These are phyloP conservation scores for Hymenoscyphus albidus DNA, from an alignment of 2,329 filamentous ascomycete species.

Conservation along the genomic window DNA sequence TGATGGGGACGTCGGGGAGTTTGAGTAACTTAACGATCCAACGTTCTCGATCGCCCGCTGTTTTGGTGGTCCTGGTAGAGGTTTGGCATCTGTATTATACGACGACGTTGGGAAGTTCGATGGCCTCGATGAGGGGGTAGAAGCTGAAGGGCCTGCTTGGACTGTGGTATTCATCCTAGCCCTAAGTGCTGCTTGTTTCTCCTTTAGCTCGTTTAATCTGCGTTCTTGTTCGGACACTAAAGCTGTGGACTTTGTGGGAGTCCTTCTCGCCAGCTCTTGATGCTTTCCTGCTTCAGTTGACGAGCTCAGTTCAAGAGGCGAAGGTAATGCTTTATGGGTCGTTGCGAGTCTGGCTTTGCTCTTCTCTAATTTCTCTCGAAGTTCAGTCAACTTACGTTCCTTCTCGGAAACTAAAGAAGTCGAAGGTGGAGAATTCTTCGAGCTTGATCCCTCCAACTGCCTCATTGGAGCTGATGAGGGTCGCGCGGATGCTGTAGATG, in stretches of 20 bases:
- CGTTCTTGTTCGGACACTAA: not conserved
- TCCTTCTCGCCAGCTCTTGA: not conserved
- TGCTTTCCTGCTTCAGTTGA: not conserved
- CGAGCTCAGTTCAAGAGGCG: not conserved
- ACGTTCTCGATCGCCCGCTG: not conserved
- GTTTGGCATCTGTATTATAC: not conserved
- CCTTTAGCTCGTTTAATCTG: not conserved
- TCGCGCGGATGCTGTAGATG: not conserved
- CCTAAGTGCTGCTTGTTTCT: not conserved
- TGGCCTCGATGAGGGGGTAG: not conserved
- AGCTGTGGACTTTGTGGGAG: not conserved
- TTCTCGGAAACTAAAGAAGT: not conserved
- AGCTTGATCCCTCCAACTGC: not conserved
- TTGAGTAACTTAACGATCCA: not conserved
- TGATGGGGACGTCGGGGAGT: not conserved
- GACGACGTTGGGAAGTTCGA: not conserved
- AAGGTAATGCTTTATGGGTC: not conserved
- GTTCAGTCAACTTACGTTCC: not conserved
- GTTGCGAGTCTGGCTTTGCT: conserved; percentile 2
- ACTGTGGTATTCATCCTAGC: not conserved
- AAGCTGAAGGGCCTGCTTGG: not conserved
- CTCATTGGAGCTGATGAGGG: not conserved
- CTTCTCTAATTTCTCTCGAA: not conserved
- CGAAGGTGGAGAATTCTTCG: not conserved
- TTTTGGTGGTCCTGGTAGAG: not conserved